A percentile compares a stretch with the other conserved stretches of the same genome.
These are phyloP conservation scores for Cyclaneusma minus DNA, from an alignment of 2,329 filamentous ascomycete species.

Conservation along the genomic window DNA sequence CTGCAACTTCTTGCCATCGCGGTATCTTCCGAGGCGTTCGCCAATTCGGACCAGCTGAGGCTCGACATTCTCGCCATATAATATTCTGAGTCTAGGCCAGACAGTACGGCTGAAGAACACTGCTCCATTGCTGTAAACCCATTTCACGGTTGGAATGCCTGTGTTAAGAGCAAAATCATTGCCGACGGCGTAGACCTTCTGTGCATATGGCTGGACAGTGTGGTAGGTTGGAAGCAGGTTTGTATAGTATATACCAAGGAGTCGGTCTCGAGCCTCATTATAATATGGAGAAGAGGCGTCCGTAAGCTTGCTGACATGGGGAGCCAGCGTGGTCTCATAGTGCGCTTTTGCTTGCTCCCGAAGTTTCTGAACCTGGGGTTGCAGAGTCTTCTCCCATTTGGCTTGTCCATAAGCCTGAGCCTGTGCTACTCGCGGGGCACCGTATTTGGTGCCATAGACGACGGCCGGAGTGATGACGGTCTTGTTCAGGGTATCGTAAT, in stretches of 20 bases:
- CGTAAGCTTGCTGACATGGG: slow-evolving; percentile 51
- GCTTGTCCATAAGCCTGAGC: slow-evolving; percentile 48
- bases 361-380: slow-evolving; percentile 56
- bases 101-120: slow-evolving; percentile 61
- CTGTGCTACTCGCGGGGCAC: slow-evolving; percentile 54
- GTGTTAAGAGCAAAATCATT: slow-evolving; percentile 53
- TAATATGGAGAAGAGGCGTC: slow-evolving; percentile 56
- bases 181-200: slow-evolving; percentile 49
- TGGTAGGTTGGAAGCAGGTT: slow-evolving; percentile 63
- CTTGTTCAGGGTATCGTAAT: slow-evolving; percentile 48
- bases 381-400: slow-evolving; percentile 67
- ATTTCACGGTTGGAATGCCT: slow-evolving; percentile 56
- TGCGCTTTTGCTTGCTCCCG: slow-evolving; percentile 43
- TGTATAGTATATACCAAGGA: slow-evolving; percentile 53
- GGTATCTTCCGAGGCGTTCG: slow-evolving; percentile 67
- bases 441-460: slow-evolving; percentile 54
- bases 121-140: slow-evolving; percentile 53
- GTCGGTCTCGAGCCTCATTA: slow-evolving; percentile 43
- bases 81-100: slow-evolving; percentile 63
- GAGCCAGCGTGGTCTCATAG: slow-evolving; percentile 58
- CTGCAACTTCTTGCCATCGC: slow-evolving; percentile 44
- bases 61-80: slow-evolving; percentile 87
- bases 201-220: slow-evolving; percentile 57
- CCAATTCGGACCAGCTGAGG: slow-evolving; percentile 88
- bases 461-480: slow-evolving; percentile 54